Evolutionary conservation across 2,329 filamentous ascomycete genomes (phyloP), one percentile per base, ranked within the genome.

Genomic region (Xylaria sp.): DNA sequence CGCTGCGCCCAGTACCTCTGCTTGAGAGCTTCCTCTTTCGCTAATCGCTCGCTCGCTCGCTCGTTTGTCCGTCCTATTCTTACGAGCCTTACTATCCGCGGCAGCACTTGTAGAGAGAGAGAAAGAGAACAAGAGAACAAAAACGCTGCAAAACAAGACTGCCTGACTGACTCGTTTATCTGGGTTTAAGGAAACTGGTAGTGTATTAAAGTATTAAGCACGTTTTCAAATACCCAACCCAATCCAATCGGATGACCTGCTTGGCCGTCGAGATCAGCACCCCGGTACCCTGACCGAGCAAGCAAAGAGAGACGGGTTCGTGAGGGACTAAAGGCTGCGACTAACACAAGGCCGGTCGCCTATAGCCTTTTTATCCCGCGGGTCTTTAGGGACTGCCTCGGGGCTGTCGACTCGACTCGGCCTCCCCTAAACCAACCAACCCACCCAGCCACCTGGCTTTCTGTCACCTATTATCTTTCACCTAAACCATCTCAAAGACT

Each of bases 11-110:
- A 41, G 56, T 59, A 61, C 56, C 15, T 28, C 56, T 44, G 52
- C 56, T 69, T 67, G 63, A 70, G 69, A 72, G 71, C 71, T 73
- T 71, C 71, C 71, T 71, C 66, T 73, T 73, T 73, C 64, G 71
- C 69, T 66, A 71, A 68, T 69, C 63, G 57, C 70, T 72, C 23
- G 44, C 37, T 65, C 68, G 34, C 39, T 25, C 56, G n/a, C 65
- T n/a, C n/a, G n/a, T n/a, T n/a, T n/a, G n/a, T n/a, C 25, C 34
- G 62, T 51, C 52, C 55, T 51, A 23, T 37, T 66, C n/a, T 56
- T 13, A 60, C 55, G 52, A 58, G 62, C 62, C 46, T 54, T 54
- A 8, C 34, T 10, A 46, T 57, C 55, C 20, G 55, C n/a, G 57
- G 41, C 34, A 68, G 51, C 61, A 65, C 25, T 37, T 37, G 50